Evolutionary conservation across 2,329 filamentous ascomycete genomes (phyloP), one percentile per base, ranked within the genome.

Genomic region (Elsinoe batatas): DNA sequence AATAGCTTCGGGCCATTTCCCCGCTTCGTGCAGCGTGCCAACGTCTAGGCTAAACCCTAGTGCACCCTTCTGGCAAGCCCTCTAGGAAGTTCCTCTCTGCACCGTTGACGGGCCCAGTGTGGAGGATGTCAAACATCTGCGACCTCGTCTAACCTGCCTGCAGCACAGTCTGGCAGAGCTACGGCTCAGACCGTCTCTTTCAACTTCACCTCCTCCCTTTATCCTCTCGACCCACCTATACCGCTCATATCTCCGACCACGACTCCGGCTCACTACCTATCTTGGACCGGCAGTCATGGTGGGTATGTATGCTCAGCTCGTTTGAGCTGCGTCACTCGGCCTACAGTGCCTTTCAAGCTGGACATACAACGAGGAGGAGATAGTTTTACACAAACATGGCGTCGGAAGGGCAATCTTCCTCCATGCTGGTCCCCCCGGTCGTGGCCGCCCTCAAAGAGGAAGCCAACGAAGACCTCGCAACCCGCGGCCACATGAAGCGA

Each of bases 401-500:
- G 22, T 47, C 51, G 32, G 42, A 46, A 12, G 50, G 44, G 7
- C 54, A 47, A 42, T 46, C 30, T 22, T 53, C 54, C 17, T 58
- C 61, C 51, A 68, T 64, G 35, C 65, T 76, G 64, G 68, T 69
- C 20, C 71, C 73, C 58, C 74, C 72, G 33, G 72, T 68, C 10
- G 71, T 76, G 54, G 65, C 66, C 22, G 71, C 73, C 22, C 63
- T 76, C 62, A 71, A 66, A 62, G 68, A 70, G 46, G 69, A 72
- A 58, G 71, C 70, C 12, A 65, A 32, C 57, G 59, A 54, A 26
- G 59, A 60, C 18, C 60, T 51, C 30, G 47, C 54, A 54, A 55
- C 60, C 55, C 61, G 64, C 55, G 59, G 58, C 42, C 63, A 58
- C 26, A 80, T 83, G 78, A 74, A 78, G 64, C 74, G 82, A 58